Percentiles rank a stretch among this genome's conserved stretches.
phyloP scores from a whole-genome alignment of 768 basidiomycete species.

The Pholiota molesta region DNA sequence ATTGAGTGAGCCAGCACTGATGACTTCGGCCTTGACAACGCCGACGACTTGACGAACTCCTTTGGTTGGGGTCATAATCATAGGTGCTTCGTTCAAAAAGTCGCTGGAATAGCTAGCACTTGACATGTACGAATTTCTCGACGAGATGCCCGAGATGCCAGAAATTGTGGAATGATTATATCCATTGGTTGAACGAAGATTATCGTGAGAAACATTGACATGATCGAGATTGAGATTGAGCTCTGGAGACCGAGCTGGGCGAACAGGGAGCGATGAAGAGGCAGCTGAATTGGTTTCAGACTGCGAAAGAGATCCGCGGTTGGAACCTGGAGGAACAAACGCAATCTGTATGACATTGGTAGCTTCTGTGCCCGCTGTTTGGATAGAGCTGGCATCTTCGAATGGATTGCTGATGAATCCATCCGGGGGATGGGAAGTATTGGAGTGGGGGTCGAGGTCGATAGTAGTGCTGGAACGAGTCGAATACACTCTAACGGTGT shows the following conservation, averaged over 20 bases:
- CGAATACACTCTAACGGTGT: slow-evolving; percentile 51
- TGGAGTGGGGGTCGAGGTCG: slow-evolving; percentile 60
- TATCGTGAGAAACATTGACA: slow-evolving; percentile 60
- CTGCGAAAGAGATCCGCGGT: slow-evolving; percentile 30
- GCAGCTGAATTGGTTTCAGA: slow-evolving; percentile 29
- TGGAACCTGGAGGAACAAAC: slow-evolving; percentile 64
- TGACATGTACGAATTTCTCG: slow-evolving; percentile 73
- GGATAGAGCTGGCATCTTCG: slow-evolving; percentile 76
- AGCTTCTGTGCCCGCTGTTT: slow-evolving; percentile 77
- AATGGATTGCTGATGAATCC: slow-evolving; percentile 68
- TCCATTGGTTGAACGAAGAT: slow-evolving; percentile 34
- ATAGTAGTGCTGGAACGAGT: slow-evolving; percentile 53
- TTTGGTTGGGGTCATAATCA: slow-evolving; percentile 75
- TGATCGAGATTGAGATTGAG: slow-evolving; percentile 66
- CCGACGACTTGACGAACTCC: slow-evolving; percentile 74
- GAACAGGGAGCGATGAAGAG: slow-evolving; percentile 47
- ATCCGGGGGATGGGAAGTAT: slow-evolving; percentile 34
- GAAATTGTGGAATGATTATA: slow-evolving; percentile 57
- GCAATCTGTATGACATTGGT: slow-evolving; percentile 91
- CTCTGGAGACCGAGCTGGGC: slow-evolving; percentile 62
- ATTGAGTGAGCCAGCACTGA: slow-evolving; percentile 53
- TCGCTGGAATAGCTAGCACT: slow-evolving; percentile 78
- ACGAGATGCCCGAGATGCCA: slow-evolving; percentile 48
- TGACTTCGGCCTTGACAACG: slow-evolving; percentile 78
- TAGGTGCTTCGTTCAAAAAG: slow-evolving; percentile 78